phyloP scores from a whole-genome alignment of 139 green algal genomes.

The Chlorella sorokiniana region DNA sequence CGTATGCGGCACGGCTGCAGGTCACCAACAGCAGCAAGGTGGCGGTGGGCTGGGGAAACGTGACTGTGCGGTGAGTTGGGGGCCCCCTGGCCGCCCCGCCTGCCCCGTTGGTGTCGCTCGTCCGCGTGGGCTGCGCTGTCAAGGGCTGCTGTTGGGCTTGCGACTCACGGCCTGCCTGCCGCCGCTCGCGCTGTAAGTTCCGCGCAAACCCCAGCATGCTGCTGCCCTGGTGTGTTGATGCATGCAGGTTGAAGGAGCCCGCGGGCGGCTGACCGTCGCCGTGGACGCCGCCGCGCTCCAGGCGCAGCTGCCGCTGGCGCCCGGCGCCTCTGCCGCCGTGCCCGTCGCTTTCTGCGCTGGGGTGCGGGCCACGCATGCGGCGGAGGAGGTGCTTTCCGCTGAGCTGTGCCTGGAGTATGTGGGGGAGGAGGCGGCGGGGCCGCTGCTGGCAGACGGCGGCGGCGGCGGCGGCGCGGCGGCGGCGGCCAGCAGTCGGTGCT shows the following conservation, averaged over 20 bases:
- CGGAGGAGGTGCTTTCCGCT: constrained; percentile 16
- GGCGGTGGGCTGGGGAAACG: constrained; percentile 22
- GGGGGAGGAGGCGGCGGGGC: background rate
- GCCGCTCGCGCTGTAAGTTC: no score
- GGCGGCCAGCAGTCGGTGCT: constrained; percentile 2
- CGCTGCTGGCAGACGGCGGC: background rate
- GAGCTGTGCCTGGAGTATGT: constrained; percentile 43
- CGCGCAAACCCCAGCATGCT: no score
- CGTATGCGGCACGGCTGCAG: constrained; percentile 4
- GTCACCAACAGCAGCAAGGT: constrained; percentile 29
- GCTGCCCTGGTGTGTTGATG: no score
- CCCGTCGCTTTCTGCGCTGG: constrained; percentile 24
- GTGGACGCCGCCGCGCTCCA: constrained; percentile 23
- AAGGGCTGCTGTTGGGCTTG: no score
- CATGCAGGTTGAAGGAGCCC: constrained; percentile 17
- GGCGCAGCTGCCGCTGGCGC: constrained; percentile 31
- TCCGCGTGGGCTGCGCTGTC: background rate
- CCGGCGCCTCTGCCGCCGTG: constrained; percentile 20
- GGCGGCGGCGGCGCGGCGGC: background rate
- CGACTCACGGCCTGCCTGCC: no score
- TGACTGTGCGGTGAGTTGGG: constrained; percentile 13
- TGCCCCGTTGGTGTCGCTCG: background rate
- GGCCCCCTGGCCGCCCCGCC: background rate
- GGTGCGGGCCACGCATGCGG: constrained; percentile 3
- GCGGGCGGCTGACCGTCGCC: background rate